Evolutionary conservation across 1,139 yeast genomes (phyloP), one percentile per base, ranked within the genome.

Genomic region (Zhuliangozyma blackwelliae): DNA sequence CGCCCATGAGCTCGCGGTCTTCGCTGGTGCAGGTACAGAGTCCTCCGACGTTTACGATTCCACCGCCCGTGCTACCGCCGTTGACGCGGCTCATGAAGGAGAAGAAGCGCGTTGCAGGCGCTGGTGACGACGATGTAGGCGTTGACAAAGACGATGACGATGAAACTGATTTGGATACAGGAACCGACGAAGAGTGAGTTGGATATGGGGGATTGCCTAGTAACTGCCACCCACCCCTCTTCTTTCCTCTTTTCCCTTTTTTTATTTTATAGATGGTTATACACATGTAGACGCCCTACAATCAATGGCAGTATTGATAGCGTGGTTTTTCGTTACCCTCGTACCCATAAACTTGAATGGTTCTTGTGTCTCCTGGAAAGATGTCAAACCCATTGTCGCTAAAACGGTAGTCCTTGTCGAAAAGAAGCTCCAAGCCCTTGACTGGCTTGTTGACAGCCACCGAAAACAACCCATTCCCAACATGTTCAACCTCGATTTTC

Each of bases 361-460:
- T 27, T 29, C 41, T 38, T 7, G 27, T 37, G 20, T 64, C 66
- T 4, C 60, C 61, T 0, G 75, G 75, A 47, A 68, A 66, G 30
- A 70, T 41, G 43, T 69, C 76, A 39, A 70, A 54, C 10, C 74
- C 75, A 44, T 70, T 72, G 45, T 71, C 77, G 26, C 54, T 54
- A 33, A 55, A 46, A 26, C 49, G 48, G 8, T 45, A 41, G 31
- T 54, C 57, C 1, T 40, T 38, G 6, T 41, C 36, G 27, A 70
- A 41, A 41, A 52, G 61, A 3, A 70, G 59, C 2, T 21, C 22
- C 22, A 21, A 21, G 7, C 73, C 73, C 43, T 70, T 71, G 21
- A 68, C 63, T 3, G 76, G 77, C 32, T 52, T 57, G 38, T 61
- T 52, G 2, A 68, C 28, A 12, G 62, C 50, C 34, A 54, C 36